A percentile compares a stretch with the other conserved stretches of the same genome.
These are phyloP conservation scores for Boletus rubescentipes DNA, from an alignment of 768 basidiomycete genomes.

Conservation along the genomic window DNA sequence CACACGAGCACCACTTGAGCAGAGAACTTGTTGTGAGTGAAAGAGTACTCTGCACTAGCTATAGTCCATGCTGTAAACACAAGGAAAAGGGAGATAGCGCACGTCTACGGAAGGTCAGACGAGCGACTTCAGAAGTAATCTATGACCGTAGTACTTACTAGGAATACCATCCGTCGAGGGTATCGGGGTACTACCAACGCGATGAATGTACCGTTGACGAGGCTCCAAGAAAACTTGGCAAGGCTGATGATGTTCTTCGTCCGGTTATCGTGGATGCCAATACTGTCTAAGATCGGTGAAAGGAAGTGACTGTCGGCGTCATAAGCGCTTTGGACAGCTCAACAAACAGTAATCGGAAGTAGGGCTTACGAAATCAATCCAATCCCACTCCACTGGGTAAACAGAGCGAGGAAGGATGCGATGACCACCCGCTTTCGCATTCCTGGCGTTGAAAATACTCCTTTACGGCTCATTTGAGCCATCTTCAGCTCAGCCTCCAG, in stretches of 20 bases:
- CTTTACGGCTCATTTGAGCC: not conserved
- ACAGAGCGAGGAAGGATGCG: constrained; percentile 3
- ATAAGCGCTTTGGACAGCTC: not conserved
- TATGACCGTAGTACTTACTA: not conserved
- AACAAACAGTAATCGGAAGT: not conserved
- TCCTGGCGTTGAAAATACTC: constrained; percentile 8
- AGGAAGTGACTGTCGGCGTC: not conserved
- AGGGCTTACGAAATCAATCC: not conserved
- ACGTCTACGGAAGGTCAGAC: not conserved
- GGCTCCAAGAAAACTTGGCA: not conserved
- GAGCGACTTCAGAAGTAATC: not conserved
- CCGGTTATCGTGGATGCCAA: constrained; percentile 15
- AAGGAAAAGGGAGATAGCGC: constrained; percentile 9
- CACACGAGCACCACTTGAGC: not conserved
- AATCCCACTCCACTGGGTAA: constrained; percentile 9
- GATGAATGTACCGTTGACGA: not conserved
- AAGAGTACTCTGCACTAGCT: constrained; percentile 3
- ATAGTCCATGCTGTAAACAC: constrained; percentile 4
- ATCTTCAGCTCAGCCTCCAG: constrained; percentile 33
- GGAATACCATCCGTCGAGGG: not conserved
- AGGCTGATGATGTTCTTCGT: constrained; percentile 12
- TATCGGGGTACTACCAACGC: constrained; percentile 5
- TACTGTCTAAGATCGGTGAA: constrained; percentile 7
- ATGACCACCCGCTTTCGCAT: constrained; percentile 12
- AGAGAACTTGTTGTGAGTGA: not conserved